These are phyloP conservation scores for Candolleomyces eurysporus DNA, from an alignment of 768 basidiomycete species.

Conservation along the genomic window DNA sequence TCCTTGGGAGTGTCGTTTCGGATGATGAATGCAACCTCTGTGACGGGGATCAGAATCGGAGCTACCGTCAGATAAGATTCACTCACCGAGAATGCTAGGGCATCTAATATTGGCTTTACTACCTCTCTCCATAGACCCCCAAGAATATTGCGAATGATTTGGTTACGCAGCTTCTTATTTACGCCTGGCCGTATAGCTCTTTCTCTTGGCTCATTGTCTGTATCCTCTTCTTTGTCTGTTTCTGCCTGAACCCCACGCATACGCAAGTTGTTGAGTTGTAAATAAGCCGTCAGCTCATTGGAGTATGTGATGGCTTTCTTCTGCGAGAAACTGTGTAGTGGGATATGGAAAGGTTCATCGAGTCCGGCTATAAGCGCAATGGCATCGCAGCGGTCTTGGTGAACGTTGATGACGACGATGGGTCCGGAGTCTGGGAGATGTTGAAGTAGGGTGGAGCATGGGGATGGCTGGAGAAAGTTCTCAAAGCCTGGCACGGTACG, in stretches of 20 bases:
- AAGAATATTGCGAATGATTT: neutral
- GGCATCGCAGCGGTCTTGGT: conserved; percentile 6
- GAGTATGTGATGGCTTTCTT: neutral
- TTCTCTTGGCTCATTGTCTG: neutral
- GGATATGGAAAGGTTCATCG: conserved; percentile 3
- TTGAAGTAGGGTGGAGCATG: neutral
- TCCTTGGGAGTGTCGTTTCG: neutral
- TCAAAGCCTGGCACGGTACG: neutral
- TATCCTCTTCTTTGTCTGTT: conserved; percentile 10
- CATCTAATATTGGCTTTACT: conserved; percentile 9
- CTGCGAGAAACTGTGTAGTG: conserved; percentile 7
- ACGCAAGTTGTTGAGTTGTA: neutral
- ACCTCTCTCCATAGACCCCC: neutral
- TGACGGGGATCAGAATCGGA: no score
- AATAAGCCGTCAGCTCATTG: neutral
- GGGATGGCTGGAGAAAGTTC: neutral
- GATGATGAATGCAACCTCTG: neutral
- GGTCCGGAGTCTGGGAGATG: neutral
- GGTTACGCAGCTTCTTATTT: no score
- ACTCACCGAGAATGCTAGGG: conserved; percentile 7
- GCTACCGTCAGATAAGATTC: neutral
- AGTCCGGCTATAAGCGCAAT: conserved; percentile 2
- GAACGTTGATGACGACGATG: conserved; percentile 8
- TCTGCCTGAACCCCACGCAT: conserved; percentile 7
- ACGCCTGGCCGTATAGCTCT: no score